Conservation (phyloP, 148 eudicot genomes). For the Euryodendron excelsum region DNA sequence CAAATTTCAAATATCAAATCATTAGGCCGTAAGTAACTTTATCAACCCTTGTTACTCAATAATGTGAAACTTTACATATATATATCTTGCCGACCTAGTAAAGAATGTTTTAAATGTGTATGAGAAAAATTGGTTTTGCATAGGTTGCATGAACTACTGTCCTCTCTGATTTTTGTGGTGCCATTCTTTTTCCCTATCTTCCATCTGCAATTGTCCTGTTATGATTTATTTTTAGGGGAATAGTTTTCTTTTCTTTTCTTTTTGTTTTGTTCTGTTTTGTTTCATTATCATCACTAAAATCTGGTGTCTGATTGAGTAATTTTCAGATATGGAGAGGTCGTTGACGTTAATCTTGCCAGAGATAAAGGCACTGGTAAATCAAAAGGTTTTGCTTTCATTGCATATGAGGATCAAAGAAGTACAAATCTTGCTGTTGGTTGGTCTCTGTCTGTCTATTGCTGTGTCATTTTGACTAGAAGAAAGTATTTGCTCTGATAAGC, state of each 20-base stretch:
- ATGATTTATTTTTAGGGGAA: not conserved
- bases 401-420: conserved; percentile 96
- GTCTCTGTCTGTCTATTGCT: conserved; percentile 19
- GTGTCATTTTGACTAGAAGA: not conserved
- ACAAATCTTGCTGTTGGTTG: conserved; percentile 92
- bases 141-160: not conserved
- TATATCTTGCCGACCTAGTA: not conserved
- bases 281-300: not conserved
- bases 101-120: not conserved
- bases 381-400: conserved; percentile 88
- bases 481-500: not conserved
- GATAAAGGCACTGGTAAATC: conserved; percentile 93
- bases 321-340: conserved; percentile 83
- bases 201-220: not conserved
- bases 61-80: not conserved
- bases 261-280: not conserved
- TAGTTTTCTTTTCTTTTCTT: not conserved
- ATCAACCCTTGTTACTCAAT: not conserved
- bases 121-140: not conserved
- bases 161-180: not conserved
- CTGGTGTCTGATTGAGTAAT: conserved; percentile 1
- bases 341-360: conserved; percentile 86
- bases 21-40: not conserved
- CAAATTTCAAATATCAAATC: not conserved
- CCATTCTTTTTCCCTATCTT: not conserved